Evolutionary conservation across 202 grass and related monocot genomes (phyloP).

Genomic region (Panicum hallii): DNA sequence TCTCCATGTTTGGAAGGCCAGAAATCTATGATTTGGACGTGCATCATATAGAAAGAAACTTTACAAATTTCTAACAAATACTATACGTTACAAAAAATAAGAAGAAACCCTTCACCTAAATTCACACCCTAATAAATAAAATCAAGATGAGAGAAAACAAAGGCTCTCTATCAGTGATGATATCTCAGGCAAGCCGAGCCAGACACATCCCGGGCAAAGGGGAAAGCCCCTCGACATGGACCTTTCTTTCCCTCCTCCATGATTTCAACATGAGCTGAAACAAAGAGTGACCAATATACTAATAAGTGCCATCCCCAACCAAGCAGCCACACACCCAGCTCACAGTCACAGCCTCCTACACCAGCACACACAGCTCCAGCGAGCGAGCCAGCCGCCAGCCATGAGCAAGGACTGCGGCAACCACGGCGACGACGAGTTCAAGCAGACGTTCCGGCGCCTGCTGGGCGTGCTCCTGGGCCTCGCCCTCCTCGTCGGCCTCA

Average conservation of each 20-base stretch:
- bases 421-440: conserved; percentile 41
- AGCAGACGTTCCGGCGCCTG: background rate
- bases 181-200: background rate
- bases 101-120: background rate
- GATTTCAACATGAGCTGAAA: conserved; percentile 3
- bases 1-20: too few species aligned
- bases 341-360: background rate
- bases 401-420: conserved; percentile 60
- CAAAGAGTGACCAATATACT: background rate
- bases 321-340: background rate
- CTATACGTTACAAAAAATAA: too few species aligned
- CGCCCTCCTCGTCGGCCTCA: conserved; percentile 25
- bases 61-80: too few species aligned
- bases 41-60: too few species aligned
- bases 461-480: conserved; percentile 16
- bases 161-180: background rate
- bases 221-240: background rate
- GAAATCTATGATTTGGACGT: too few species aligned
- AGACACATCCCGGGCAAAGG: background rate
- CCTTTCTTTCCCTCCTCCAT: background rate
- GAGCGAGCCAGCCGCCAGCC: background rate
- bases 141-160: background rate
- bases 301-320: background rate
- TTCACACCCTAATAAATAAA: too few species aligned
- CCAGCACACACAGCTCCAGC: too few species aligned